A percentile compares a stretch with the other conserved stretches of the same genome.
Conservation (phyloP, 1,284 basidiomycete genomes). For the Volvariella surrecta region DNA sequence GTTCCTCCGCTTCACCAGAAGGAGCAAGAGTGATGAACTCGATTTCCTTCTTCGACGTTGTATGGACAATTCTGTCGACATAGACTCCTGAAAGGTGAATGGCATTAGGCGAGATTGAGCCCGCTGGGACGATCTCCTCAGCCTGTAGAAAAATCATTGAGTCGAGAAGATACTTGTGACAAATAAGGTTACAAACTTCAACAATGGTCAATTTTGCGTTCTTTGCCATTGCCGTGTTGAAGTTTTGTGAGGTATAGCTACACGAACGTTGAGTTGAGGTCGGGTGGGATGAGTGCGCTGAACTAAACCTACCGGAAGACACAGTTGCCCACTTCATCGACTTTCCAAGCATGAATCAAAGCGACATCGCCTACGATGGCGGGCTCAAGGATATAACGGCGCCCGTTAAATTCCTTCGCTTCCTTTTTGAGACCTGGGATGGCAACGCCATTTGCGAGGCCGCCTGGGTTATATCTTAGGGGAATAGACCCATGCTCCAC, state of each 20-base stretch:
- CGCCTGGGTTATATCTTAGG: constrained; percentile 63
- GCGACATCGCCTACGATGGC: constrained; percentile 85
- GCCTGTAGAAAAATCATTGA: constrained; percentile 41
- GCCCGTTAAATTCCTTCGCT: constrained; percentile 71
- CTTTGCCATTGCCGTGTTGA: constrained; percentile 80
- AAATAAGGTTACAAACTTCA: constrained; percentile 43
- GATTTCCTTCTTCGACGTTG: constrained; percentile 73
- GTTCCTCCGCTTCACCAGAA: constrained; percentile 22
- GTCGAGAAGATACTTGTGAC: background rate
- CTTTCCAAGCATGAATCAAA: constrained; percentile 92
- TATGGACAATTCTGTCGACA: constrained; percentile 79
- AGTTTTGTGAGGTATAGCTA: constrained; percentile 87
- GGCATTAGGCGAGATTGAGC: constrained; percentile 76
- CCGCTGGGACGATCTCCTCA: constrained; percentile 86
- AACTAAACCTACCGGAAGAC: constrained; percentile 59
- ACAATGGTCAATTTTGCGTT: constrained; percentile 90
- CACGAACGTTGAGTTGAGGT: constrained; percentile 1
- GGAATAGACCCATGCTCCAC: constrained; percentile 77
- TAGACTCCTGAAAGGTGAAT: constrained; percentile 86
- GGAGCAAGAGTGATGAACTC: constrained; percentile 70
- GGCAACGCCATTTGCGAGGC: constrained; percentile 54
- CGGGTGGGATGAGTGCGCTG: background rate
- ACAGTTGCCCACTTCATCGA: constrained; percentile 83
- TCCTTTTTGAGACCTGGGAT: constrained; percentile 76
- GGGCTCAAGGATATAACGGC: constrained; percentile 82